Conservation (phyloP, 352 stramenopile genomes). For the Phytophthora europaea region DNA sequence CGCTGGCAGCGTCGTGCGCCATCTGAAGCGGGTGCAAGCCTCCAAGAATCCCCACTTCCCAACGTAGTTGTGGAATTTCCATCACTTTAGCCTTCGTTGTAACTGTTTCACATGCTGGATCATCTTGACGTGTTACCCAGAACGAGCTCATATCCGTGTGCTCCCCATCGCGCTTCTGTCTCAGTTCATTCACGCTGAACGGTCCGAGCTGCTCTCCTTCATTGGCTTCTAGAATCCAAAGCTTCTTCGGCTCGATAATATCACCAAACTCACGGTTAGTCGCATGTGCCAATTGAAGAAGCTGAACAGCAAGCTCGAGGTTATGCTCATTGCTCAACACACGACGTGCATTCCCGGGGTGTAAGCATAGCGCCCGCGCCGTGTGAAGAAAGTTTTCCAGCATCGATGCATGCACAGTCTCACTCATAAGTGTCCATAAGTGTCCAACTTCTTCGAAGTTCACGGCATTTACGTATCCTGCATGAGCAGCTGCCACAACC, state of each 20-base stretch:
- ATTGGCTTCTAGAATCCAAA: constrained; percentile 59
- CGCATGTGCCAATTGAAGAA: constrained; percentile 76
- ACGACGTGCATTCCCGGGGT: constrained; percentile 59
- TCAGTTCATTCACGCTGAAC: constrained; percentile 65
- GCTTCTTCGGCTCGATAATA: constrained; percentile 38
- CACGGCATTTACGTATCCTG: constrained; percentile 40
- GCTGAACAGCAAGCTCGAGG: constrained; percentile 61
- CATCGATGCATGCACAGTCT: constrained; percentile 71
- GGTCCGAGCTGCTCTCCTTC: constrained; percentile 39
- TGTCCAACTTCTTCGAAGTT: constrained; percentile 83
- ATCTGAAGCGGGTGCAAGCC: constrained; percentile 59
- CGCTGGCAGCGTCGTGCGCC: constrained; percentile 74
- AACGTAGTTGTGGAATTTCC: constrained; percentile 81
- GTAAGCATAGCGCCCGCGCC: constrained; percentile 64
- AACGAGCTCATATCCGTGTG: constrained; percentile 39
- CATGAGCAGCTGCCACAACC: constrained; percentile 69
- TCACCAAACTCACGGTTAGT: constrained; percentile 41
- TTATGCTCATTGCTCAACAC: constrained; percentile 54
- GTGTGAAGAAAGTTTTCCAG: constrained; percentile 66
- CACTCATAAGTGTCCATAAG: constrained; percentile 65
- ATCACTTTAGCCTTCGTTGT: constrained; percentile 51
- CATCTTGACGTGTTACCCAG: constrained; percentile 45
- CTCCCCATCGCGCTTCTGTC: constrained; percentile 45
- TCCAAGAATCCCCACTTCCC: constrained; percentile 76
- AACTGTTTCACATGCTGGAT: constrained; percentile 44